Evolutionary conservation across 805 yeast genomes (phyloP).

Genomic region (Candida pseudoglaebosa): DNA sequence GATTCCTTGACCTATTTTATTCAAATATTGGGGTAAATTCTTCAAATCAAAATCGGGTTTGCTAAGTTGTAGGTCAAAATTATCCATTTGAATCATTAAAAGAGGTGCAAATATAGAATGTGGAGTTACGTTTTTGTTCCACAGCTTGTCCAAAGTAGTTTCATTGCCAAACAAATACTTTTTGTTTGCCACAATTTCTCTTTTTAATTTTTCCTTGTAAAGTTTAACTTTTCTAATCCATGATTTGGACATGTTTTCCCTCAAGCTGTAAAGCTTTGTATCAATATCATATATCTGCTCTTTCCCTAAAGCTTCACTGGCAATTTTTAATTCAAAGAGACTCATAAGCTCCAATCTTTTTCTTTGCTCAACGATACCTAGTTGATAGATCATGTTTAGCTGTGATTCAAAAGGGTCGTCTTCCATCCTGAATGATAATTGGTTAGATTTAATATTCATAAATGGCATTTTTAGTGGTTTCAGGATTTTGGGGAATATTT

Average conservation of each 20-base stretch:
- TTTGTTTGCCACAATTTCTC: conserved; percentile 34
- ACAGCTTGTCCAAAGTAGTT: conserved; percentile 12
- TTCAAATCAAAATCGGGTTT: conserved; percentile 24
- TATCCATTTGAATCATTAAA: conserved; percentile 25
- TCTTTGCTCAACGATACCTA: conserved; percentile 37
- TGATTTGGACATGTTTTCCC: conserved; percentile 49
- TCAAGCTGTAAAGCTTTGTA: conserved; percentile 24
- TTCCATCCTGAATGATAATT: conserved; percentile 33
- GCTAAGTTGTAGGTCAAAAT: conserved; percentile 20
- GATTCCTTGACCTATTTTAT: conserved; percentile 76
- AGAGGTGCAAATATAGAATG: conserved; percentile 35
- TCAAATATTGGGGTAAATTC: conserved; percentile 56
- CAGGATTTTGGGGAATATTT: conserved; percentile 29
- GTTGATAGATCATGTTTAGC: conserved; percentile 37
- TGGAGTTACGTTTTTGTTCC: conserved; percentile 23
- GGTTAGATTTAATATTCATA: conserved; percentile 22
- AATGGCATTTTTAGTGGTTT: conserved; percentile 24
- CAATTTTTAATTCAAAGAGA: conserved; percentile 17
- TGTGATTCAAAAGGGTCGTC: conserved; percentile 44
- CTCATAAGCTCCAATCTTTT: conserved; percentile 30
- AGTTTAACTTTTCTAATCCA: conserved; percentile 69
- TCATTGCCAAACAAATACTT: conserved; percentile 36
- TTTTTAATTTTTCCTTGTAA: conserved; percentile 34
- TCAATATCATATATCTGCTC: conserved; percentile 23
- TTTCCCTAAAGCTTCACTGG: conserved; percentile 5